Conservation (phyloP, 768 basidiomycete genomes). For the Phlegmacium glaucopus region DNA sequence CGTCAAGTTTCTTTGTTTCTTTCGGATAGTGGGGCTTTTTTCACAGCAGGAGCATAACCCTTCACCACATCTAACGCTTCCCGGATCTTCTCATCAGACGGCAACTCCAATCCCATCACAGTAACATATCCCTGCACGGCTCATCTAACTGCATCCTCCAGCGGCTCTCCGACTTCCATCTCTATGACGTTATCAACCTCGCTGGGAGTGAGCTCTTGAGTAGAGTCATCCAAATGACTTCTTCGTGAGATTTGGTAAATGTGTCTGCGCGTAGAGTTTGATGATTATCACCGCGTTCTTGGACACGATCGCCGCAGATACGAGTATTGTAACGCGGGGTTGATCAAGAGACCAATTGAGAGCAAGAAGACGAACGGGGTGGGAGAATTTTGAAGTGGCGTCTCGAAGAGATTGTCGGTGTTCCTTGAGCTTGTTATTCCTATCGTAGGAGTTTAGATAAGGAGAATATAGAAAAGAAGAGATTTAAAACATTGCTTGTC, state of each 20-base stretch:
- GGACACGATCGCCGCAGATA: conserved; percentile 74
- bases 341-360: conserved; percentile 55
- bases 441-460: conserved; percentile 10
- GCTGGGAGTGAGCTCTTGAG: conserved; percentile 51
- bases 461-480: neutral
- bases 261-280: conserved; percentile 76
- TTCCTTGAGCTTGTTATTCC: conserved; percentile 86
- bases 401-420: too few relatives aligned
- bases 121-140: conserved; percentile 50
- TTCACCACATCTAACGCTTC: conserved; percentile 50
- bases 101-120: conserved; percentile 50
- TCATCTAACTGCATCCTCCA: too few relatives aligned
- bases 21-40: conserved; percentile 23
- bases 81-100: conserved; percentile 51
- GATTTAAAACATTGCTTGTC: conserved; percentile 66
- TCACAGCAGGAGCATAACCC: conserved; percentile 27
- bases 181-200: too few relatives aligned
- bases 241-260: conserved; percentile 61
- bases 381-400: too few relatives aligned
- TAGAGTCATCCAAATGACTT: conserved; percentile 62
- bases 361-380: too few relatives aligned
- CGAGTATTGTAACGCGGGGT: conserved; percentile 59
- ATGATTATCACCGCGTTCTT: conserved; percentile 78
- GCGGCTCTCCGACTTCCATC: too few relatives aligned
- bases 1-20: conserved; percentile 26